Conservation (phyloP, 1,284 basidiomycete genomes). For the Malassezia sympodialis region DNA sequence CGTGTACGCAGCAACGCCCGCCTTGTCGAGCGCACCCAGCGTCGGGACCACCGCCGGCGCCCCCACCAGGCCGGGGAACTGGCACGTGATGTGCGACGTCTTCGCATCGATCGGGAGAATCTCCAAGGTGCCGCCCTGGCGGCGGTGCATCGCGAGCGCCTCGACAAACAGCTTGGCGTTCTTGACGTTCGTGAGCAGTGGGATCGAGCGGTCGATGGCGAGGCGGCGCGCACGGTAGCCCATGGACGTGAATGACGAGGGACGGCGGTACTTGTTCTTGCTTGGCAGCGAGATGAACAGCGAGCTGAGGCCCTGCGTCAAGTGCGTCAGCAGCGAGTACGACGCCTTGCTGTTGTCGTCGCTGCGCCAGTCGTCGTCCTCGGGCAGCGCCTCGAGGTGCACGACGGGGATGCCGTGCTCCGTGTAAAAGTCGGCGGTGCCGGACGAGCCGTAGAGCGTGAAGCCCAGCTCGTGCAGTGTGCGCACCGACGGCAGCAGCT, state of each 20-base stretch:
- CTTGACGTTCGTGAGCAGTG: slow-evolving; percentile 96
- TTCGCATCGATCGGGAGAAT: slow-evolving; percentile 88
- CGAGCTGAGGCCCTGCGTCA: slow-evolving; percentile 45
- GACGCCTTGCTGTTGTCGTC: slow-evolving; percentile 40
- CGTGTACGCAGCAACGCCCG: slow-evolving; percentile 22
- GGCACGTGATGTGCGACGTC: slow-evolving; percentile 74
- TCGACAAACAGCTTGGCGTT: slow-evolving; percentile 94
- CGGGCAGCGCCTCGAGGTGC: slow-evolving; percentile 45
- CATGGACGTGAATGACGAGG: slow-evolving; percentile 91
- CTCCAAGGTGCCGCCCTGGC: slow-evolving; percentile 65
- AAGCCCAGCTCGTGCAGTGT: slow-evolving; percentile 88
- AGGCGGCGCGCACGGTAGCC: slow-evolving; percentile 93
- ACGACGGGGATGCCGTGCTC: slow-evolving; percentile 46
- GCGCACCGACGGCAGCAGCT: slow-evolving; percentile 90
- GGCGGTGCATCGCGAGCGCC: slow-evolving; percentile 62
- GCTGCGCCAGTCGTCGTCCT: slow-evolving; percentile 41
- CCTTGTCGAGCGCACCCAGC: slow-evolving; percentile 51
- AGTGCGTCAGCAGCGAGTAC: slow-evolving; percentile 45
- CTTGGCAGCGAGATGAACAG: slow-evolving; percentile 99
- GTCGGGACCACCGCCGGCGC: slow-evolving; percentile 78
- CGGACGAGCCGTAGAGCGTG: slow-evolving; percentile 91
- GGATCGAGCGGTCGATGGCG: slow-evolving; percentile 98
- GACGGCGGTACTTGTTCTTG: slow-evolving; percentile 93
- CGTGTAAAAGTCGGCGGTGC: slow-evolving; percentile 59
- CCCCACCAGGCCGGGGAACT: slow-evolving; percentile 84